Percentiles rank a stretch among this genome's conserved stretches.
Conservation (phyloP, 352 stramenopile species). For the Phytophthora melonis region DNA sequence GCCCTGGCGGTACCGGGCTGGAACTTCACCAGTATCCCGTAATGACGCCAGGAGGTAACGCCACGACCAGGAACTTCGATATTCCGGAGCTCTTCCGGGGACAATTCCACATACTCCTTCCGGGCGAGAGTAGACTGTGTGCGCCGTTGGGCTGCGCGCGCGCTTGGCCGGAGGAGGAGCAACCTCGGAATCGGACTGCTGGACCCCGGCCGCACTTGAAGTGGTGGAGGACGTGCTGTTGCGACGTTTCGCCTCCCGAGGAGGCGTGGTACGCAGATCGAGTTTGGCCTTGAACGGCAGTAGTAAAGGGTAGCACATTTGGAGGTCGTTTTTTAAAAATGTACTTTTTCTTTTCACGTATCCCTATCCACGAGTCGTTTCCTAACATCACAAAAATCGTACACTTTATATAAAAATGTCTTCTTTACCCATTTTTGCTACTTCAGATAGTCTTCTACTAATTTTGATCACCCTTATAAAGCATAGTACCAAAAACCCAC, state of each 20-base stretch:
- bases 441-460: too few relatives aligned
- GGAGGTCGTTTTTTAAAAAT: too few relatives aligned
- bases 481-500: too few relatives aligned
- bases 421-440: too few relatives aligned
- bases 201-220: too few relatives aligned
- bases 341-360: too few relatives aligned
- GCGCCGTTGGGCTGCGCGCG: background rate
- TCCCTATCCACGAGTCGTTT: too few relatives aligned
- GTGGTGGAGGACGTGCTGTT: too few relatives aligned
- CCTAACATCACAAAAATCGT: too few relatives aligned
- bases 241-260: background rate
- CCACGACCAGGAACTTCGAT: background rate
- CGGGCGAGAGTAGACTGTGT: background rate
- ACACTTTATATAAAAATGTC: too few relatives aligned
- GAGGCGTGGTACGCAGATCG: background rate
- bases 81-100: background rate
- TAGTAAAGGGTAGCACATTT: too few relatives aligned
- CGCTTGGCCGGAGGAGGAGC: background rate
- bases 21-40: background rate
- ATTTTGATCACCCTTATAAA: too few relatives aligned
- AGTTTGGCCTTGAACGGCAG: background rate
- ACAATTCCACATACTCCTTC: background rate
- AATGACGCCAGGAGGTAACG: background rate
- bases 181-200: background rate
- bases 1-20: background rate